Percentiles rank a stretch among this genome's conserved stretches.
Conservation (phyloP, 805 yeast species). For the Ogataea nitratoaversa region DNA sequence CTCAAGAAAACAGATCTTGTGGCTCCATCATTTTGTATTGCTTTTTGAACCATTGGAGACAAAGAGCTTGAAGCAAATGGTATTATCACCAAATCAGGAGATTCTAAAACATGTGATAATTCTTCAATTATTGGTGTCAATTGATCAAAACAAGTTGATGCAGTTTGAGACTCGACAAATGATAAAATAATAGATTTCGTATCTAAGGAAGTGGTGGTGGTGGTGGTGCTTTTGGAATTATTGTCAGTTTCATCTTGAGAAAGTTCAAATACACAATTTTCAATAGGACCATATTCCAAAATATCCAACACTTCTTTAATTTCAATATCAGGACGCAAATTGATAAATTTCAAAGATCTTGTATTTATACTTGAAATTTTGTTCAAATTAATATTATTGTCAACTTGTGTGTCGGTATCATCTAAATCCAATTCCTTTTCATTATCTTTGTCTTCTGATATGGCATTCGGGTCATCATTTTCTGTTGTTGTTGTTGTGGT, state of each 20-base stretch:
- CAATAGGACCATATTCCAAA: constrained; percentile 59
- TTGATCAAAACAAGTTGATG: constrained; percentile 20
- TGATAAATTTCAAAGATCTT: constrained; percentile 19
- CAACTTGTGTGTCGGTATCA: no score
- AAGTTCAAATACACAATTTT: constrained; percentile 43
- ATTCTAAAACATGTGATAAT: constrained; percentile 30
- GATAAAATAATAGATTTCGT: constrained; percentile 18
- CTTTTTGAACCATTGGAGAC: constrained; percentile 20
- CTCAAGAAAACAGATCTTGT: constrained; percentile 28
- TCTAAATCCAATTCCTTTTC: no score
- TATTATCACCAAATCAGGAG: constrained; percentile 33
- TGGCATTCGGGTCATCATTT: not conserved
- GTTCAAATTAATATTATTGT: no score
- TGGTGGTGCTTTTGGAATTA: not conserved
- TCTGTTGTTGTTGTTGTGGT: not conserved
- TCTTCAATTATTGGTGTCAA: constrained; percentile 12
- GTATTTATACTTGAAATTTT: constrained; percentile 9
- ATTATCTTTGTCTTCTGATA: not conserved
- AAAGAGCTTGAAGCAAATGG: constrained; percentile 31
- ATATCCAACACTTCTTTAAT: constrained; percentile 32
- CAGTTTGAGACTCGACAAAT: constrained; percentile 21
- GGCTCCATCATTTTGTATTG: constrained; percentile 30
- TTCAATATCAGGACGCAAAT: constrained; percentile 16
- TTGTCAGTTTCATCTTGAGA: constrained; percentile 16
- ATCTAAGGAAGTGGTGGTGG: not conserved